Evolutionary conservation across 1,139 yeast genomes (phyloP).

Genomic region (Scheffersomyces segobiensis): DNA sequence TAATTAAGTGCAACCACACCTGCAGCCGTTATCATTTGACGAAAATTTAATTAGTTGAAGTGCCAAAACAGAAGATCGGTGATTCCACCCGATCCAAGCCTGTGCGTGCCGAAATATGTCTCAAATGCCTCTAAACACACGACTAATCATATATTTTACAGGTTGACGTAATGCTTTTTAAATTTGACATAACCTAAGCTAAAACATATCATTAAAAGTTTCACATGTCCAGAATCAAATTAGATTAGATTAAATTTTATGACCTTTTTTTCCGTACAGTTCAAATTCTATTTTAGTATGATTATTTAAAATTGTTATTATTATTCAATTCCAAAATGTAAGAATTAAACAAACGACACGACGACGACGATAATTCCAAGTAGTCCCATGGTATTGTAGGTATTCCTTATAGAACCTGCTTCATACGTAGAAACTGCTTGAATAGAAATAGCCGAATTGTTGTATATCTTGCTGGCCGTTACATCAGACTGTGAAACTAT

Average conservation of each 20-base stretch:
- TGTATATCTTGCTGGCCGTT: neutral
- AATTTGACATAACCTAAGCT: neutral
- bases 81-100: neutral
- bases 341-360: neutral
- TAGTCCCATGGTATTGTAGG: neutral
- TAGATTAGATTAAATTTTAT: no score
- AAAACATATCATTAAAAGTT: neutral
- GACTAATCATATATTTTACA: neutral
- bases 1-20: neutral
- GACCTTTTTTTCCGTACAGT: no score
- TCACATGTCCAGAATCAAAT: neutral
- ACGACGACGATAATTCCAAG: neutral
- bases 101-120: neutral
- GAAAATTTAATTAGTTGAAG: neutral
- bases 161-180: neutral
- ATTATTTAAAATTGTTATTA: no score
- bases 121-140: neutral
- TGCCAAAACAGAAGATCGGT: neutral
- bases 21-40: conserved; percentile 1
- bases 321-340: no score
- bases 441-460: neutral
- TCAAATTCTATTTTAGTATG: no score
- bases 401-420: neutral
- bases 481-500: neutral
- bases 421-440: neutral